phyloP scores from a whole-genome alignment of 2,329 filamentous ascomycete species.

The Ascochyta viciae-villosae region DNA sequence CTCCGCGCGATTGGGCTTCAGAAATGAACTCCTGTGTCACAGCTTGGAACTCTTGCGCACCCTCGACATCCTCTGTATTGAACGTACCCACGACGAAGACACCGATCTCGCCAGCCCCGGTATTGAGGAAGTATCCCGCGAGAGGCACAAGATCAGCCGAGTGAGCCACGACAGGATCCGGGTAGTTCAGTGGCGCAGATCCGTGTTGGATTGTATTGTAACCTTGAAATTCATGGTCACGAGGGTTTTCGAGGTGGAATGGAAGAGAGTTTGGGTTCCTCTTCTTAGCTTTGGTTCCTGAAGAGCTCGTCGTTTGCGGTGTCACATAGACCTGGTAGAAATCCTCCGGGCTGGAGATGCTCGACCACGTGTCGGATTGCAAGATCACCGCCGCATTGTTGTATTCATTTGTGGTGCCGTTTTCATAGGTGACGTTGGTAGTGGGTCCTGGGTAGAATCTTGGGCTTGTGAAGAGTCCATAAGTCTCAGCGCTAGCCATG shows the following conservation, averaged over 20 bases:
- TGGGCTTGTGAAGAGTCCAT: conserved; percentile 40
- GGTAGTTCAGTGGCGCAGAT: conserved; percentile 43
- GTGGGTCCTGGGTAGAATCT: conserved; percentile 42
- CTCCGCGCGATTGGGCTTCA: conserved; percentile 55
- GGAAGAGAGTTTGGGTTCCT: conserved; percentile 34
- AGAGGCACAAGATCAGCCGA: conserved; percentile 42
- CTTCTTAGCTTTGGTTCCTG: conserved; percentile 29
- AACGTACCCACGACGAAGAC: conserved; percentile 56
- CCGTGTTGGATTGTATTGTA: conserved; percentile 27
- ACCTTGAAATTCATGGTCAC: conserved; percentile 36
- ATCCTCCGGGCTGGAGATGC: conserved; percentile 44
- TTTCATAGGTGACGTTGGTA: conserved; percentile 44
- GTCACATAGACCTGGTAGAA: conserved; percentile 51
- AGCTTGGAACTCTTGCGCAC: conserved; percentile 45
- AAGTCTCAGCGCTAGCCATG: conserved; percentile 41
- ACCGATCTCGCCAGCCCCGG: conserved; percentile 52
- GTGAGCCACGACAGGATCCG: conserved; percentile 46
- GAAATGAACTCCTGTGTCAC: conserved; percentile 56
- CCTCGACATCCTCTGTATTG: conserved; percentile 31
- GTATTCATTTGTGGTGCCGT: conserved; percentile 43
- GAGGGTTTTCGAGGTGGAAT: conserved; percentile 36
- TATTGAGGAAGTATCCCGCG: conserved; percentile 56
- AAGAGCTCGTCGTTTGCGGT: conserved; percentile 17
- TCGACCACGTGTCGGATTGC: conserved; percentile 35
- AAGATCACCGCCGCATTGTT: conserved; percentile 40